Evolutionary conservation across 2,329 filamentous ascomycete species (phyloP), one percentile per base, ranked within the genome.

Genomic region (Diaporthe humulicola): DNA sequence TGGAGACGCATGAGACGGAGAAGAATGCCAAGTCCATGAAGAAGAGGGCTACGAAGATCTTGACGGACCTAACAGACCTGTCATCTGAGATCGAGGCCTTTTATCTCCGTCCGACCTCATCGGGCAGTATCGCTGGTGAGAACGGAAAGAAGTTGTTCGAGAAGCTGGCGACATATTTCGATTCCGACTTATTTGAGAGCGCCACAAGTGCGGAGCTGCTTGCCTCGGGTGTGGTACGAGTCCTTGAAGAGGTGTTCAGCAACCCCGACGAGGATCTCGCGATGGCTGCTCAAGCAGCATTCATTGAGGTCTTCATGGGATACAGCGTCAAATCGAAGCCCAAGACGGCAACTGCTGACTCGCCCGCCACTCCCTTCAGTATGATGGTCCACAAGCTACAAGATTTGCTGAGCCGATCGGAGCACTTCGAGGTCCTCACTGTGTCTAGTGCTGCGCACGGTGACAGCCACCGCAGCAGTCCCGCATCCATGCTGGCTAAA

Each of bases 391-490:
- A 96, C 82, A 99, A 99, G 84, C 88, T 99, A 42, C 97, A 99
- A 84, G 97, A 99, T 85, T 87, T 99, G 74, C 90, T 99, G 73
- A 99, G 97, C 87, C 93, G 97, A 78, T 97, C 96, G 45, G 97
- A 99, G 86, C 96, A 98, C 86, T 99, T 98, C 80, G 97, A 99
- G 82, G 96, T 99, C 58, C 91, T 98, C 76, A 99, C 97, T 10
- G 96, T 98, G 73, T 98, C 97, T 79, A 93, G 94, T 7, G 94
- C 96, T 79, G 50, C 74, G 30, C 73, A 76, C 33, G 54, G 61
- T 19, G 96, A 98, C 82, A 95, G 93, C 71, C 97, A 95, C 78
- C 92, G 96, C 75, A 74, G 75, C 36, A 97, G 93, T 83, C 95
- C 96, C 30, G 93, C 96, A 0, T 97, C 96, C 0, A 98, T 99